Evolutionary conservation across 1,139 yeast genomes (phyloP), one percentile per base, ranked within the genome.

Genomic region (Saccharomyces pastorianus): DNA sequence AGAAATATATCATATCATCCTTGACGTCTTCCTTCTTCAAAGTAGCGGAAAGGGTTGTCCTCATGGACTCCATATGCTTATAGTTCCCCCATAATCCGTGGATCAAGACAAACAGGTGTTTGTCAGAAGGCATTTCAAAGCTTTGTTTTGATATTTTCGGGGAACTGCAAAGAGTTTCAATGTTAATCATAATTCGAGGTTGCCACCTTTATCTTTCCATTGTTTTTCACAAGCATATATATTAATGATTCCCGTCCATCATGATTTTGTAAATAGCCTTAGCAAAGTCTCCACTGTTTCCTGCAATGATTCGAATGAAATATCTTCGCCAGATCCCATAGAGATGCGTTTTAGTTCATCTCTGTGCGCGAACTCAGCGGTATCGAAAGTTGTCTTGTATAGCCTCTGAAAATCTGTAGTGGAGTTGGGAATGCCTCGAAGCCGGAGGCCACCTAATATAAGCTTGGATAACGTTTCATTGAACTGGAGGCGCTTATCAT

Each of bases 11-110:
- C 2, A 84, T 72, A 34, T 76, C 73, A 31, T 78, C 81, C 7
- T 70, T 62, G 14, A 31, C 34, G 5, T 70, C 62, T 6, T 73
- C 64, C 6, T 69, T 70, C 4, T 66, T 63, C 3, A 81, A 59
- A 3, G 75, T 68, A 32, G 75, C 74, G 46, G 74, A 73, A 27
- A 89, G 65, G 17, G 81, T 73, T 27, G 77, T 74, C 59, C 81
- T 84, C 50, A 88, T 71, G 11, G 86, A 76, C 46, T 76, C 71
- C 80, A 90, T 75, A 67, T 90, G 96, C 50, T 77, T 76, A 4
- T 93, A 86, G 47, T 85, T 83, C 2, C 97, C 97, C 88, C 95
- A 88, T 34, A 91, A 74, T 65, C 96, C 96, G 69, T 90, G 96
- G 34, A 88, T 77, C n/a, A 90, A 72, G 20, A 89, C 86, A 64